A percentile compares a stretch with the other conserved stretches of the same genome.
phyloP scores from a whole-genome alignment of 2,329 filamentous ascomycete species.

The Metarhizium guizhouense region DNA sequence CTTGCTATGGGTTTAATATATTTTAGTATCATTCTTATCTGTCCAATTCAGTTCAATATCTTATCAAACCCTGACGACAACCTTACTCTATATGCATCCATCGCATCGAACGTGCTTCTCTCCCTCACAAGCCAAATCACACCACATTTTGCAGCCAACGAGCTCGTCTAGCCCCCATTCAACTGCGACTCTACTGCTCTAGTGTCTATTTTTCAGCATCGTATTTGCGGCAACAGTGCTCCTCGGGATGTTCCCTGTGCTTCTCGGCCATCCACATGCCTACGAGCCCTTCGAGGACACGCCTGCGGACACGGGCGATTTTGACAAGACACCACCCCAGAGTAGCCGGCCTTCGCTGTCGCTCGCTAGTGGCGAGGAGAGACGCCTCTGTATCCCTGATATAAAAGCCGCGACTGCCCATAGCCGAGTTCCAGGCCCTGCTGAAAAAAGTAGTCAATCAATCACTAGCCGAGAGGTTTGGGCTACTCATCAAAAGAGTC shows the following conservation, averaged over 20 bases:
- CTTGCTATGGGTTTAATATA: neutral
- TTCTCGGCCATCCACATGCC: conserved; percentile 15
- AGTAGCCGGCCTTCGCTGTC: conserved; percentile 20
- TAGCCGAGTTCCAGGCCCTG: neutral
- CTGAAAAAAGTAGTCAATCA: neutral
- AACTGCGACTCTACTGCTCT: neutral
- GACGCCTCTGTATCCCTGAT: neutral
- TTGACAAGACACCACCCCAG: conserved; percentile 24
- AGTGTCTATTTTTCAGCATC: neutral
- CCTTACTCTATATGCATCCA: neutral
- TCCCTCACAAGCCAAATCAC: neutral
- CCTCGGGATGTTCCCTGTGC: conserved; percentile 9
- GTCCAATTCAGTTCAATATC: neutral
- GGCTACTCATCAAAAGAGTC: conserved; percentile 1
- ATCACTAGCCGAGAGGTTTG: neutral
- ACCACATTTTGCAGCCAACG: neutral
- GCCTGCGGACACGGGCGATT: conserved; percentile 16
- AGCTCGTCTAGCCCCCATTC: neutral
- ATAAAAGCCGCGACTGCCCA: neutral
- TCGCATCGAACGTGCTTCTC: neutral
- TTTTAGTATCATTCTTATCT: neutral
- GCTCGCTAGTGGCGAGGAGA: conserved; percentile 4
- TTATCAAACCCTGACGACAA: neutral
- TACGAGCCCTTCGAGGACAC: conserved; percentile 10
- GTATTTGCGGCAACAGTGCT: neutral